Conservation (phyloP, 441 rosid species). For the Aquilaria agallochum region DNA sequence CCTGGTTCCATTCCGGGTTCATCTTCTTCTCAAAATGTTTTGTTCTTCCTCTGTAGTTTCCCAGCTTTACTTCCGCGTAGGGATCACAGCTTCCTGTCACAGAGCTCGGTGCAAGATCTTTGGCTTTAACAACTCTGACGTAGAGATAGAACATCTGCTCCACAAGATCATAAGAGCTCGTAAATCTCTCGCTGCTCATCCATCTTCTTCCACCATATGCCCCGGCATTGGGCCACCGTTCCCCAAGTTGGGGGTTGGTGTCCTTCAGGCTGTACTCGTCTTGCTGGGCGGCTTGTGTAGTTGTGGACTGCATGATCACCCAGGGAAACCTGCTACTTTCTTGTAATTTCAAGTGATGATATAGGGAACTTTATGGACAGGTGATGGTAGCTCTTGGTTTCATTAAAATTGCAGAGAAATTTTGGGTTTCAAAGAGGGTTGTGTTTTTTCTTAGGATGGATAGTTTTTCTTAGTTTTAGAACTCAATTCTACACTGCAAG, state of each 20-base stretch:
- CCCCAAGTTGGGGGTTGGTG: conserved; percentile 61
- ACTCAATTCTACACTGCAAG: conserved; percentile 52
- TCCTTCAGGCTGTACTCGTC: conserved; percentile 59
- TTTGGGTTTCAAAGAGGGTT: conserved; percentile 53
- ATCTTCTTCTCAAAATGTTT: conserved; percentile 50
- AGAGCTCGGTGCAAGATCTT: conserved; percentile 45
- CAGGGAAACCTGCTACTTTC: conserved; percentile 37
- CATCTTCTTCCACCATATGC: conserved; percentile 53
- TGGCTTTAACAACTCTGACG: conserved; percentile 56
- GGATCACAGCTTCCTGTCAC: conserved; percentile 59
- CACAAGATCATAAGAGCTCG: conserved; percentile 69
- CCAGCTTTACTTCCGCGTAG: conserved; percentile 68
- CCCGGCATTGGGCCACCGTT: conserved; percentile 54
- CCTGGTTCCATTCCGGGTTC: conserved; percentile 71
- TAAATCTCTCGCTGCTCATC: conserved; percentile 49
- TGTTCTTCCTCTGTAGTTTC: conserved; percentile 65
- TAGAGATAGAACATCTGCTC: conserved; percentile 83
- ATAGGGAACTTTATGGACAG: conserved; percentile 32
- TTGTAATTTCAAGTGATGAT: conserved; percentile 30
- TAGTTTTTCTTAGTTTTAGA: conserved; percentile 44
- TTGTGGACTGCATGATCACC: conserved; percentile 43
- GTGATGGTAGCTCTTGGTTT: conserved; percentile 15
- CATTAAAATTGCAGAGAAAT: conserved; percentile 33
- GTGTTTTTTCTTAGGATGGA: conserved; percentile 41
- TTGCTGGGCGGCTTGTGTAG: conserved; percentile 21